Evolutionary conservation across 352 stramenopile genomes (phyloP), one percentile per base, ranked within the genome.

Genomic region (Blastocystis sp.): DNA sequence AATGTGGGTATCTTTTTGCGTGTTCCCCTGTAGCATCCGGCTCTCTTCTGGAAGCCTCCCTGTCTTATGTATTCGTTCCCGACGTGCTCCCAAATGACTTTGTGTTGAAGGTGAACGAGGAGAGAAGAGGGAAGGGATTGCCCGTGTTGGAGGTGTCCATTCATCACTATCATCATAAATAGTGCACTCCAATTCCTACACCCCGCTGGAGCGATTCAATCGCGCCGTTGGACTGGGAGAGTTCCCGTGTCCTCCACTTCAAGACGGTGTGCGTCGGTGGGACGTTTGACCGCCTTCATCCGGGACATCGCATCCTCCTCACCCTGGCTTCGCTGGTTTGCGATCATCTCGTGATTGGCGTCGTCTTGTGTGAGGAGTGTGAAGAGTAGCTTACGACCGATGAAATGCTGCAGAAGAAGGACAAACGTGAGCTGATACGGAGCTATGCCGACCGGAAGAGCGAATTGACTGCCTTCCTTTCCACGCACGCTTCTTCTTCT

Each of bases 211-310:
- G 23, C n/a, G 64, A 88, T 0, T 14, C 65, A 17, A 52, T 67
- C 21, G 28, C 76, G 7, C n/a, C 43, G 10, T 43, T 88, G 45
- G 64, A 88, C 52, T 64, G 34, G 17, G 64, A 88, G 4, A 56
- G 48, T 5, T 77, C 64, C 0, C 23, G 40, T 10, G 59, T 21
- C 7, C 21, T 60, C 28, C 67, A 88, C 34, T 28, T 78, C 59
- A 77, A 67, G 23, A 66, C 48, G 45, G 67, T 65, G 9, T 88
- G 78, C 66, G 48, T 88, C 19, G 78, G 78, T 41, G 78, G 78
- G 28, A 88, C 78, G 52, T 88, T 88, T 88, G 78, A 88, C 67
- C 66, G 62, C 48, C 56, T 88, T 4, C 78, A 88, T 62, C 64
- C 78, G 3, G 78, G 78, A 52, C 78, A 88, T 62, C 64, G 67